Evolutionary conservation across 805 yeast species (phyloP).

Genomic region (Nematodospora valgi): DNA sequence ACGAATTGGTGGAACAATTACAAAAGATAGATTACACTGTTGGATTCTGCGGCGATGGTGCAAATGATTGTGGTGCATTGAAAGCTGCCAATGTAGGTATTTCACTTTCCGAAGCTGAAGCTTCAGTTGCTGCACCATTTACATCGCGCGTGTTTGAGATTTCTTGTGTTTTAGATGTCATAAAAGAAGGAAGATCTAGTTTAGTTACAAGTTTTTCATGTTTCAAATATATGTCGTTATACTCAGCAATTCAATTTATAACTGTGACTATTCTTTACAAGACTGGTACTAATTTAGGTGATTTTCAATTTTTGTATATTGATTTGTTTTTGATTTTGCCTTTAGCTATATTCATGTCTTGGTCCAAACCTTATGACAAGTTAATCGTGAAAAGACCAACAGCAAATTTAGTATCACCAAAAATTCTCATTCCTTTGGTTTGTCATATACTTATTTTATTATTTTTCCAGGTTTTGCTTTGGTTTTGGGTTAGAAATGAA

Average conservation of each 20-base stretch:
- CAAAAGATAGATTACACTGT: slow-evolving; percentile 86
- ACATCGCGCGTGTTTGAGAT: slow-evolving; percentile 89
- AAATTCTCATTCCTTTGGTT: slow-evolving; percentile 78
- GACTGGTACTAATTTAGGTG: slow-evolving; percentile 91
- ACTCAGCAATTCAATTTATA: slow-evolving; percentile 93
- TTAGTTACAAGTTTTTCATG: slow-evolving; percentile 94
- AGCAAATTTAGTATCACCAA: slow-evolving; percentile 88
- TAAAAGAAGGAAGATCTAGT: slow-evolving; percentile 92
- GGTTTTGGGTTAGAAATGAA: slow-evolving; percentile 55
- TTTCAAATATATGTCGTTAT: slow-evolving; percentile 95
- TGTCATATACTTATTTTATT: slow-evolving; percentile 67
- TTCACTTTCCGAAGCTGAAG: slow-evolving; percentile 95
- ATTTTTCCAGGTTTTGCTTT: slow-evolving; percentile 62
- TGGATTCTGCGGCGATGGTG: slow-evolving; percentile 99
- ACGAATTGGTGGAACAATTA: slow-evolving; percentile 85
- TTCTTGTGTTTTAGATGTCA: slow-evolving; percentile 86
- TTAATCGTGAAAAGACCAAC: slow-evolving; percentile 80
- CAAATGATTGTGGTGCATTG: slow-evolving; percentile 97
- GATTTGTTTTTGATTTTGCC: slow-evolving; percentile 90
- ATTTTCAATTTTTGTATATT: slow-evolving; percentile 92
- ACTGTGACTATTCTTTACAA: slow-evolving; percentile 82
- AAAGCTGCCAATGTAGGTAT: slow-evolving; percentile 98
- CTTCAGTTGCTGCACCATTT: slow-evolving; percentile 98
- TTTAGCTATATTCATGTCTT: slow-evolving; percentile 94
- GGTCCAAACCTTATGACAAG: slow-evolving; percentile 75